Conservation (phyloP, 176 grass and related monocot species). For the Lolium perenne region DNA sequence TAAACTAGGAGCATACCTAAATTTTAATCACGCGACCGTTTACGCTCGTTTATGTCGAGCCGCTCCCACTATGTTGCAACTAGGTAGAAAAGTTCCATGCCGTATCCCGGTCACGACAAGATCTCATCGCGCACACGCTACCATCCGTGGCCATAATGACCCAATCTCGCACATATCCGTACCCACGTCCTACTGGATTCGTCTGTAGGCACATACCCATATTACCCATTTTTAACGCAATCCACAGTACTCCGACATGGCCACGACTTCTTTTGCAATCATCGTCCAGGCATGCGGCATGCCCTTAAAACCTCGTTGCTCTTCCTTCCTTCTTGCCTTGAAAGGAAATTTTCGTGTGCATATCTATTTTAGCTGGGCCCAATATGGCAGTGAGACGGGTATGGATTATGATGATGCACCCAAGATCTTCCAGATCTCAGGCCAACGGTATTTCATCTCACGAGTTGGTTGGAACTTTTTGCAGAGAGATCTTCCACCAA, state of each 20-base stretch:
- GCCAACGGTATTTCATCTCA: neutral
- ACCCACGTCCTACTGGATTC: neutral
- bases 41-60: too few relatives aligned
- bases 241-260: neutral
- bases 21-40: too few relatives aligned
- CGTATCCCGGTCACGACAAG: neutral
- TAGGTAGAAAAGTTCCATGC: too few relatives aligned
- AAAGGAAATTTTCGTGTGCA: slow-evolving; percentile 12
- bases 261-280: neutral
- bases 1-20: too few relatives aligned
- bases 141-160: neutral
- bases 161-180: neutral
- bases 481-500: neutral
- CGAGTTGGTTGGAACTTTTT: neutral
- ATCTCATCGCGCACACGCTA: neutral
- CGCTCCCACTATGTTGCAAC: too few relatives aligned
- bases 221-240: neutral
- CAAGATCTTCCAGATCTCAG: neutral
- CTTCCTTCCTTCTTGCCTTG: neutral
- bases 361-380: too few relatives aligned
- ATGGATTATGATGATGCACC: neutral
- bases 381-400: too few relatives aligned
- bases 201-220: neutral
- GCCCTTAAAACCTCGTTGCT: neutral
- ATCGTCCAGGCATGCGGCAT: neutral